Base-by-base conservation (phyloP, 192 early-diverging fungal species). In the Podila clonocystis region DNA sequence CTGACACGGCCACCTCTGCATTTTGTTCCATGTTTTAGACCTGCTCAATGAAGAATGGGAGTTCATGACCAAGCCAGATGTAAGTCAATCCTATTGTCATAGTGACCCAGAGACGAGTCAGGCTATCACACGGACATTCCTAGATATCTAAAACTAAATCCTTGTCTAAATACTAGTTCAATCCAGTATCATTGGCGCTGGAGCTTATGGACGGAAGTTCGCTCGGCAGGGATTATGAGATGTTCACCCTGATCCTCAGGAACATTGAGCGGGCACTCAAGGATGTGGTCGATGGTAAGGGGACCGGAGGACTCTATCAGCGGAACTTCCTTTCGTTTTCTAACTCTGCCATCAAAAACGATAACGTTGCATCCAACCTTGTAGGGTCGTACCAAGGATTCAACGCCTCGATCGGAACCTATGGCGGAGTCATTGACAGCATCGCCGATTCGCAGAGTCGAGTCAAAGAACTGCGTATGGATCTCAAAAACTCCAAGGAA, bases 331-430 rank as follows among this genome's bases (percentile, higher is more conserved):
- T 64, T 28, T 48, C 50, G 30, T 28, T 50, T 26, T 49, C 24
- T 45, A n/a, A n/a, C 24, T 20, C 7, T 65, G 48, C 28, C 28
- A 22, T 15, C 57, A 22, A 58, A 22, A 58, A 22, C n/a, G n/a
- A 4, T 12, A 29, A 58, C n/a, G 20, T 58, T 58, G 20, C 15
- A 15, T 13, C 3, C 11, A 58, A 29, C 17, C 60, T 2, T n/a
- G n/a, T 80, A 90, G 94, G 93, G 63, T 94, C 93, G 74, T 94
- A 95, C 65, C 89, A 90, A 38, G 93, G 94, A 13, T 95, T 95
- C 70, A 95, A 93, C 67, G 90, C 91, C 57, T 94, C 94, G 9
- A 95, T 95, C 72, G 84, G 93, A 82, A 92, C 91, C 58, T 95
- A 93, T 67, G 91, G 94, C 24, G 94, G 92, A 19, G 88, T 95